phyloP scores from a whole-genome alignment of 2,329 filamentous ascomycete species.

The Colletotrichum lupini region DNA sequence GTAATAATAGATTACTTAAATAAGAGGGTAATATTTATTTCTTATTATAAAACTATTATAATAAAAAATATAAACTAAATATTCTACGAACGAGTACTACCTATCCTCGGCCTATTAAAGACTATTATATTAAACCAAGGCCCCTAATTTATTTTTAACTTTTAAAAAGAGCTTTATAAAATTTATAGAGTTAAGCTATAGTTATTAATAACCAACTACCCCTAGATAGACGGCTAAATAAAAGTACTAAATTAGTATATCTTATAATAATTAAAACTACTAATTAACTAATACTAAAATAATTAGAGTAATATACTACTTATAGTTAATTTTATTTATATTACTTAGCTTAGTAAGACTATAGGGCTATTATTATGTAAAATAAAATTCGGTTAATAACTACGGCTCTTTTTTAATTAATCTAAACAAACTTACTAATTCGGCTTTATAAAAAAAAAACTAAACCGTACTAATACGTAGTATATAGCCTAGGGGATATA shows the following conservation, averaged over 20 bases:
- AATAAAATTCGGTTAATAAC: accelerated
- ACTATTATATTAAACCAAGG: accelerated
- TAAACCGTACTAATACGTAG: accelerated
- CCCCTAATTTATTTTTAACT: accelerated
- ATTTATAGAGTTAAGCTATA: accelerated
- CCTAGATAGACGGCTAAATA: accelerated
- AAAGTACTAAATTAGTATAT: too few relatives aligned
- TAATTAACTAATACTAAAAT: too few relatives aligned
- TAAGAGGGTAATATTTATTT: too few relatives aligned
- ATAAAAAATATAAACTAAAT: too few relatives aligned
- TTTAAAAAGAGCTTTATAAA: accelerated
- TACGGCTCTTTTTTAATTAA: too few relatives aligned
- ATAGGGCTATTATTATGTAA: accelerated
- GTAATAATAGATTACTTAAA: accelerated
- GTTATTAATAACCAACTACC: accelerated
- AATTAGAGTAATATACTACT: accelerated
- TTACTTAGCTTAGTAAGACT: accelerated
- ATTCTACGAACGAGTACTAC: accelerated
- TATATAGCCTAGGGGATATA: accelerated
- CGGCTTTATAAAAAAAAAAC: accelerated
- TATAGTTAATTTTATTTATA: too few relatives aligned
- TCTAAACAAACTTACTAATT: accelerated
- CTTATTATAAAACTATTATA: too few relatives aligned
- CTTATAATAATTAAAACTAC: accelerated
- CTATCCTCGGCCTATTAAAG: accelerated